These are phyloP conservation scores for Coprinopsis strossmayeri DNA, from an alignment of 768 basidiomycete genomes.

Conservation along the genomic window DNA sequence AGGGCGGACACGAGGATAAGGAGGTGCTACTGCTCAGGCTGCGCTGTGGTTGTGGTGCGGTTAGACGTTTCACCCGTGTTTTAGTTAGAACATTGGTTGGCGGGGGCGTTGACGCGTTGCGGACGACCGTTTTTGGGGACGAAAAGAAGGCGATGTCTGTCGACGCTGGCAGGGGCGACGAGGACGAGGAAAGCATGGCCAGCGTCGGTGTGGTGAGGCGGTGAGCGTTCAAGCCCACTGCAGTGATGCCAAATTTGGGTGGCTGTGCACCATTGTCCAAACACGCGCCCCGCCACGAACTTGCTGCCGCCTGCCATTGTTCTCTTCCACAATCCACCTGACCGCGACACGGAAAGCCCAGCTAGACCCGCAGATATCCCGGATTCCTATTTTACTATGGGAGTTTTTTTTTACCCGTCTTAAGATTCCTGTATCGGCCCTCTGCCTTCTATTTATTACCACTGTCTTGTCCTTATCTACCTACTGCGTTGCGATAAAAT, in stretches of 20 bases:
- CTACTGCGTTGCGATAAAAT: too few species aligned
- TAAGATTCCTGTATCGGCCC: too few species aligned
- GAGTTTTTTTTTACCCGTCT: too few species aligned
- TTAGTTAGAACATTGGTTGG: slow-evolving; percentile 11
- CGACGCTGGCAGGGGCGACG: slow-evolving; percentile 8
- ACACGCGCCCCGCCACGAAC: background rate
- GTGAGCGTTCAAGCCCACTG: background rate
- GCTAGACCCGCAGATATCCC: too few species aligned
- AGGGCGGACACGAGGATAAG: slow-evolving; percentile 1
- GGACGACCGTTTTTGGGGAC: background rate
- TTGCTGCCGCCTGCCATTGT: background rate
- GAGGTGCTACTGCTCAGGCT: background rate
- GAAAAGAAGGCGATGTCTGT: slow-evolving; percentile 16
- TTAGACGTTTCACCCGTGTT: background rate
- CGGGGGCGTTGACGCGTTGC: slow-evolving; percentile 16
- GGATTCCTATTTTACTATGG: too few species aligned
- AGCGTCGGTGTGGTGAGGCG: background rate
- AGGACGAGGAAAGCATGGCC: slow-evolving; percentile 18
- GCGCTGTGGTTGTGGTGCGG: background rate
- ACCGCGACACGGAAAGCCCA: too few species aligned
- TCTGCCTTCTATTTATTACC: too few species aligned
- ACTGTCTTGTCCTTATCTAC: too few species aligned
- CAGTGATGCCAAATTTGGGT: slow-evolving; percentile 10
- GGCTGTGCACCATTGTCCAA: slow-evolving; percentile 10
- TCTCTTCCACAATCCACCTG: too few species aligned